Evolutionary conservation across 2,329 filamentous ascomycete genomes (phyloP), one percentile per base, ranked within the genome.

Genomic region (Neonectria hederae): DNA sequence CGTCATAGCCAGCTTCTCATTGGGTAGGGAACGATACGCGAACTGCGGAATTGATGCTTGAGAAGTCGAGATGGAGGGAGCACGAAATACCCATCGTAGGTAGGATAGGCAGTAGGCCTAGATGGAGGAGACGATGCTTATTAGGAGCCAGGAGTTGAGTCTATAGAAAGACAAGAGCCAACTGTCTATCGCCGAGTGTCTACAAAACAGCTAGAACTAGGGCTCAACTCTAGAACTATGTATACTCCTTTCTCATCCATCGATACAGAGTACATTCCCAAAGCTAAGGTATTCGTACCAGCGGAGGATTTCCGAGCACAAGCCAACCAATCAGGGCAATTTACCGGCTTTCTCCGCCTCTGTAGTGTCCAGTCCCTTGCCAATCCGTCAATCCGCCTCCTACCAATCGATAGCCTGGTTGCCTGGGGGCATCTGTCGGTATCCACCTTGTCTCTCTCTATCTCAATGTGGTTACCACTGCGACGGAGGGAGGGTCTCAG

Each of bases 21-120:
- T 71, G 65, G 70, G 24, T 51, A 30, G 42, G 5, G 21, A 63
- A 63, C 56, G 60, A 62, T 63, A 65, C 53, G 62, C 70, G 51
- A 66, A 60, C 52, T 57, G 19, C 7, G 43, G 28, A 40, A 49
- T 54, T 54, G 14, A 46, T 54, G 48, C 45, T 26, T 19, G 24
- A 38, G 14, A 38, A n/a, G 35, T 8, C 7, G 14, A 38, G 35
- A 17, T 9, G 17, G 13, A 10, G 5, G 45, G 45, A 11, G 45
- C 24, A 19, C 45, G 24, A 8, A 49, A 24, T 14, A 49, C 8
- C 45, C 4, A 19, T 28, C 43, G 5, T 26, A 8, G 13, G 5
- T 17, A 9, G 28, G n/a, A n/a, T n/a, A n/a, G n/a, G n/a, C n/a
- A n/a, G 8, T 9, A 9, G 2, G 10, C 28, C 28, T 30, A 30